Evolutionary conservation across 2,329 filamentous ascomycete genomes (phyloP).

Genomic region (Blastomyces parvus): DNA sequence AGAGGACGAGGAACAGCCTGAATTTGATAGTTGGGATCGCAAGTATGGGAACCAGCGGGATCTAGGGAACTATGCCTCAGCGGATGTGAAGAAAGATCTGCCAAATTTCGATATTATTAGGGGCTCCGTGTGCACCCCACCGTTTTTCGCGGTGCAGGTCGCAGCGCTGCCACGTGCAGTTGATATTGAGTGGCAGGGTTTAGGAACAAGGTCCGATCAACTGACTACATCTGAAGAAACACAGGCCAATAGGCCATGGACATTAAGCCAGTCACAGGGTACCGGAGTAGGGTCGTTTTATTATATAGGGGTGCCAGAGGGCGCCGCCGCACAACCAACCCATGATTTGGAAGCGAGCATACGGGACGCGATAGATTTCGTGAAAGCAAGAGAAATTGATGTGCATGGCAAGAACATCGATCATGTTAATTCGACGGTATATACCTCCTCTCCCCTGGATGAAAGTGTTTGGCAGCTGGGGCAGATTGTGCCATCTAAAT

Average conservation of each 20-base stretch:
- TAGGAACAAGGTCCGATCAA: slow-evolving; percentile 44
- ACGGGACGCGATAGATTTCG: slow-evolving; percentile 18
- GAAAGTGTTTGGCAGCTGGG: slow-evolving; percentile 20
- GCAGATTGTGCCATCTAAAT: slow-evolving; percentile 35
- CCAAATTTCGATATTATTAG: slow-evolving; percentile 23
- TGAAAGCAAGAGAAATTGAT: slow-evolving; percentile 11
- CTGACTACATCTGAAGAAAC: slow-evolving; percentile 18
- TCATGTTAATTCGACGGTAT: slow-evolving; percentile 27
- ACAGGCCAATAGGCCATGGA: slow-evolving; percentile 17
- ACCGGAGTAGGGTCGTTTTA: slow-evolving; percentile 18
- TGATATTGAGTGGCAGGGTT: slow-evolving; percentile 74
- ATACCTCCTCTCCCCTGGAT: slow-evolving; percentile 24
- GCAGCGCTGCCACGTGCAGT: slow-evolving; percentile 63
- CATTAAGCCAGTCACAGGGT: slow-evolving; percentile 20
- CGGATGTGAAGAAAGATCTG: slow-evolving; percentile 19
- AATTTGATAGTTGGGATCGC: slow-evolving; percentile 43
- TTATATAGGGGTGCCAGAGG: slow-evolving; percentile 25
- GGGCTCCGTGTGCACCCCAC: slow-evolving; percentile 41
- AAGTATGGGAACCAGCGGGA: slow-evolving; percentile 48
- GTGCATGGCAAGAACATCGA: neutral
- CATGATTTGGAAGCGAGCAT: slow-evolving; percentile 20
- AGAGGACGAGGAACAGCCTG: slow-evolving; percentile 37
- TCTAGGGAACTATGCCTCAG: slow-evolving; percentile 20
- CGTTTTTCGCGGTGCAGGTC: slow-evolving; percentile 67
- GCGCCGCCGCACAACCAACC: slow-evolving; percentile 7